Conservation (phyloP, 2,329 filamentous ascomycete species). For the Aspergillus viridinutans region DNA sequence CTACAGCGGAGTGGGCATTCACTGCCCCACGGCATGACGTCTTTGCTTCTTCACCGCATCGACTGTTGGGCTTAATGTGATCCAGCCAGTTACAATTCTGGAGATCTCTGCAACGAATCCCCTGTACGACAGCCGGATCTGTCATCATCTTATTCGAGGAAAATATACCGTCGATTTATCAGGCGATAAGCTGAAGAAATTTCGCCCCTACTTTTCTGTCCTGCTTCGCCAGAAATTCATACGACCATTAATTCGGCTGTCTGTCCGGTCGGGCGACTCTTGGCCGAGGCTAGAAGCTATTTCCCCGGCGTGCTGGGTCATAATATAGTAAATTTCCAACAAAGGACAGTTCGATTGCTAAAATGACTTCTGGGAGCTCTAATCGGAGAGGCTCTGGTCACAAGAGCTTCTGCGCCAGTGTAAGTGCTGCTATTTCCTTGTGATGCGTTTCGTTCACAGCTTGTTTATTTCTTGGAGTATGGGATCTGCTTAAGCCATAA, state of each 20-base stretch:
- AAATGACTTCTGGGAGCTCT: constrained; percentile 27
- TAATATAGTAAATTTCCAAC: background rate
- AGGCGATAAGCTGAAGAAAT: background rate
- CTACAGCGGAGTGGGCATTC: constrained; percentile 1
- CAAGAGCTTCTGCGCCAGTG: constrained; percentile 35
- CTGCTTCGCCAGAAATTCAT: background rate
- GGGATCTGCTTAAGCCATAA: background rate
- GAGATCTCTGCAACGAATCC: constrained; percentile 3
- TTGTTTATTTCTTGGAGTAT: background rate
- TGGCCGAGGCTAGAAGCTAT: constrained; percentile 14
- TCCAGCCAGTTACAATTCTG: constrained; percentile 14
- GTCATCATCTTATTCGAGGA: constrained; percentile 9
- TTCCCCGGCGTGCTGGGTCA: background rate
- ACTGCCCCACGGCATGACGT: constrained; percentile 23
- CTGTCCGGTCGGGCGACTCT: constrained; percentile 11
- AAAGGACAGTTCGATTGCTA: constrained; percentile 2
- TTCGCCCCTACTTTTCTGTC: background rate
- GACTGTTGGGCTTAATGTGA: constrained; percentile 14
- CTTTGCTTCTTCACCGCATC: constrained; percentile 22
- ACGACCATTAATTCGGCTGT: constrained; percentile 1
- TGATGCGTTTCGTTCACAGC: constrained; percentile 1
- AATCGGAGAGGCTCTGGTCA: constrained; percentile 28
- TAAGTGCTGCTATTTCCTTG: constrained; percentile 19
- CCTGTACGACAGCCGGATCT: constrained; percentile 17
- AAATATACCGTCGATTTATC: background rate